Base-by-base conservation (phyloP, 441 rosid genomes). In the Euphorbia schlechtendalii region DNA sequence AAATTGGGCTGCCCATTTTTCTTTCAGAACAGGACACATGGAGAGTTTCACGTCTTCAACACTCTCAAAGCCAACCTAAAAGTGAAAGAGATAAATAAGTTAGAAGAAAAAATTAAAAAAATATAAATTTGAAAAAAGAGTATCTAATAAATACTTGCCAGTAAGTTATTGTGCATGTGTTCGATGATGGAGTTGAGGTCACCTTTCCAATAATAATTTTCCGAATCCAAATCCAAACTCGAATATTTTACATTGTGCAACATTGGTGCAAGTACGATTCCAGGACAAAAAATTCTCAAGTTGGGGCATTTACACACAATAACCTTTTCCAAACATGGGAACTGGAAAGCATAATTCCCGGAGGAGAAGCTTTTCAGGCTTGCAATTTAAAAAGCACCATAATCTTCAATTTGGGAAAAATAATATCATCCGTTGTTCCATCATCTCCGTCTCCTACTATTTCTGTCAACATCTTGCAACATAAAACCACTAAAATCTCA, bases 401-500 rank as follows among this genome's bases (percentile, higher is more conserved):
- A 51, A 11, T 51, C 8, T n/a, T 20, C 63, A 59, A 59, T 59
- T 59, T 36, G 24, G 46, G 4, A 28, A 59, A 59, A 8, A 34
- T 46, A 36, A 59, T 36, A 22, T 38, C 48, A n/a, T 59, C 63
- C 12, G 40, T 13, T 59, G 63, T 40, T 21, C 21, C 63, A 59
- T 11, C 28, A 20, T 17, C 14, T 8, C 20, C 15, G 5, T 36
- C 49, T 9, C 8, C 46, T 38, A 59, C 63, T 34, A 59, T 34
- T 21, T 59, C 46, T n/a, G 25, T 59, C 46, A 59, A 5, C 30
- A 2, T 59, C 15, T 59, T 8, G 21, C 51, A 46, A 6, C 3
- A 0, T 46, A n/a, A n/a, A n/a, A 27, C 30, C 4, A 27, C 4
- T 27, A 27, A 27, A 27, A 4, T 27, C 1, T 27, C 2, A 27